A percentile compares a stretch with the other conserved stretches of the same genome.
Conservation (phyloP, 805 yeast genomes). For the Ogataea nitratoaversa region DNA sequence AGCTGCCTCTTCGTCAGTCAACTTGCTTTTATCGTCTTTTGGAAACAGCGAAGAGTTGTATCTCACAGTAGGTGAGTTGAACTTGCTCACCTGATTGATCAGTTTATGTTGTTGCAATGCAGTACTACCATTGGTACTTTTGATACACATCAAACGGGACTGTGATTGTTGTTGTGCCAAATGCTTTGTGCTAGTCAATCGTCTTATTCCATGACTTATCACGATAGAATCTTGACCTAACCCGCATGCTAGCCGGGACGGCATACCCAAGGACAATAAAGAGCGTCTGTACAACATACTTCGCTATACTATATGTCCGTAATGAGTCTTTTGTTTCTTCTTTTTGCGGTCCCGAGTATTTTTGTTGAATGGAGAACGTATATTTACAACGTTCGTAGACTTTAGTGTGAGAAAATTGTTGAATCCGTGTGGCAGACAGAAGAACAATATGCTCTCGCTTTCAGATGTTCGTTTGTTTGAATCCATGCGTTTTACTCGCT, state of each 20-base stretch:
- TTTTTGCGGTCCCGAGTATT: too few relatives aligned
- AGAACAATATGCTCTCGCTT: too few relatives aligned
- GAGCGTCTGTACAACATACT: slow-evolving; percentile 1
- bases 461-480: too few relatives aligned
- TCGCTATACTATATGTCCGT: too few relatives aligned
- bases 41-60: neutral
- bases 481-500: neutral
- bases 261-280: neutral
- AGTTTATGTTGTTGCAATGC: neutral
- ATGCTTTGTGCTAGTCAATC: neutral
- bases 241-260: neutral
- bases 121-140: neutral
- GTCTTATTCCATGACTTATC: neutral
- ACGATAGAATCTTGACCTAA: neutral
- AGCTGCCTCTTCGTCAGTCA: slow-evolving; percentile 26
- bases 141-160: neutral
- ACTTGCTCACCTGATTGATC: neutral
- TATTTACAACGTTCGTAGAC: too few relatives aligned
- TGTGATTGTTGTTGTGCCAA: neutral
- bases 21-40: slow-evolving; percentile 20
- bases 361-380: too few relatives aligned
- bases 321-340: too few relatives aligned
- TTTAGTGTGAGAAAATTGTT: too few relatives aligned
- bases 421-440: too few relatives aligned
- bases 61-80: neutral